Base-by-base conservation (phyloP, 192 early-diverging fungal species). In the Coemansia sp. region DNA sequence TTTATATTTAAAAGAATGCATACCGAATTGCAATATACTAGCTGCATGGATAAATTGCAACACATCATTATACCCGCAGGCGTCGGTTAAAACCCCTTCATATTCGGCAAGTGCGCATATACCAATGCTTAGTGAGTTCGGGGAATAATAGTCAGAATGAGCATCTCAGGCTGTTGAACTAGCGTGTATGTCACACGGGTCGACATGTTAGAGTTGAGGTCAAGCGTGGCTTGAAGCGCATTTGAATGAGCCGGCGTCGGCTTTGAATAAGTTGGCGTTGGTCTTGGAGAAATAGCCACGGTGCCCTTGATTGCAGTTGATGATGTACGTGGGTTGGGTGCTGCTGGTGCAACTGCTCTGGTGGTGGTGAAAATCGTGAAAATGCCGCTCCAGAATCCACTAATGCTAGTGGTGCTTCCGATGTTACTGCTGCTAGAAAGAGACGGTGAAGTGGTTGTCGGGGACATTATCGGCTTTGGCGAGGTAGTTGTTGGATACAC, bases 71-170 rank as follows among this genome's bases (percentile, higher is more conserved):
- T 58, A 45, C 14, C 41, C 41, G 41, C 15, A 45, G 15, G 41
- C 15, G 11, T 35, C 7, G 32, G 32, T n/a, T 45, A 45, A 45
- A 45, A 45, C 4, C 32, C 32, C 32, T 15, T 15, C 0, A 45
- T 45, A 45, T n/a, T n/a, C 41, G 15, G 15, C 41, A 45, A 45
- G 41, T 12, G 14, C 14, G 15, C 41, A 45, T 45, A 15, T 15
- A 45, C 17, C 5, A 3, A 5, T 37, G 7, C 9, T 38, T n/a
- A 54, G 12, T 51, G 29, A 6, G 37, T 54, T 10, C 22, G 27
- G 1, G 60, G 65, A 21, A 63, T 60, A 19, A 63, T n/a, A 5
- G 71, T 63, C 8, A 67, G 39, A 45, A 73, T 22, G 17, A 73
- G 25, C 24, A 43, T 49, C 0, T 55, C 66, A 24, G 66, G 50